Base-by-base conservation (phyloP, 345 rosid species). In the Excoecaria cochinchinensis region DNA sequence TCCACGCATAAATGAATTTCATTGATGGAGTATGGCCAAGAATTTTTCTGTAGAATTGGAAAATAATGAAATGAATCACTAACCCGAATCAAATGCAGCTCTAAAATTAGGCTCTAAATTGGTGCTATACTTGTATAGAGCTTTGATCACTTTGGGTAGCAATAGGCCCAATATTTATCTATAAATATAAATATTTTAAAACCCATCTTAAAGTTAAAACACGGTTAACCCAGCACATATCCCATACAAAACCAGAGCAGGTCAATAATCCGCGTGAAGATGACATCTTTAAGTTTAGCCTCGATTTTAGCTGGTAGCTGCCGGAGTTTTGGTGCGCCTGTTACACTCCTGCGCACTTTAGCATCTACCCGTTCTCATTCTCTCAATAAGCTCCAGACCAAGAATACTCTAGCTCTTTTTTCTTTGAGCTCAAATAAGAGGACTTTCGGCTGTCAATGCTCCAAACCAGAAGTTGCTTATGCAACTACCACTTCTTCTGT, bases 281-380 rank as follows among this genome's bases (percentile, higher is more conserved):
- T 82, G 82, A 75, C 72, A 42, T 70, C 86, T 1, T 70, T 78
- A 64, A 82, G 73, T 55, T 72, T 90, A 79, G 82, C 86, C 72
- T 84, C 90, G 71, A 78, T 86, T 60, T 83, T 89, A 40, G 66
- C 82, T 31, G 67, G 44, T 75, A 77, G 83, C 74, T 80, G 71
- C 87, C 82, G 90, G 84, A 83, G 84, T 73, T 79, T 85, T 24
- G 59, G 75, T 1, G 56, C 74, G 6, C 87, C 89, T 13, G 77
- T 80, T 7, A 60, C 79, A 63, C 71, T 84, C 66, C 70, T 76
- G 62, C 90, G 89, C 67, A 78, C 78, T 10, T 57, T 89, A 76
- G 84, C 92, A 38, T 77, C 85, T 17, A 65, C 75, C 62, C 79
- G 22, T 55, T 47, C 61, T 51, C 67, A 36, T 76, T 70, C 77